phyloP scores from a whole-genome alignment of 1,284 basidiomycete genomes.

The Tremellales sp. region DNA sequence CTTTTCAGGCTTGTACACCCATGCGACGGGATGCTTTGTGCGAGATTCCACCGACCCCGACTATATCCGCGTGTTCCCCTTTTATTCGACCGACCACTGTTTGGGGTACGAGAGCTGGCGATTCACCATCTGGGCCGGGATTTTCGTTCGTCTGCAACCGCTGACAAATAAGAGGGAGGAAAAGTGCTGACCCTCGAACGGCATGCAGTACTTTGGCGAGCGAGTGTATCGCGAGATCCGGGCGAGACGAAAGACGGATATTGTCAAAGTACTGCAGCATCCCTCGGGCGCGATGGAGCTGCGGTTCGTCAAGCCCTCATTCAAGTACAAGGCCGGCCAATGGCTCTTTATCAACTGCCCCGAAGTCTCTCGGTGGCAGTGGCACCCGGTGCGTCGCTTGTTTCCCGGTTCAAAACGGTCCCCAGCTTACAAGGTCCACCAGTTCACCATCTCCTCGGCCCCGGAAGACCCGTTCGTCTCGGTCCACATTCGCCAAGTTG shows the following conservation, averaged over 20 bases:
- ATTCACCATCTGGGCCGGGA: constrained; percentile 79
- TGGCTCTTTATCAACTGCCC: constrained; percentile 87
- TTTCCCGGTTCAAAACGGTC: background rate
- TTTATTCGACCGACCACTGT: constrained; percentile 75
- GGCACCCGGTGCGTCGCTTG: constrained; percentile 69
- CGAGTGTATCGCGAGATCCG: constrained; percentile 73
- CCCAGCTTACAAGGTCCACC: too few species aligned
- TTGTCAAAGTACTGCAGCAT: constrained; percentile 57
- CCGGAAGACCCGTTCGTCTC: constrained; percentile 86
- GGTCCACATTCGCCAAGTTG: constrained; percentile 79
- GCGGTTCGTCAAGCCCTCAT: constrained; percentile 78
- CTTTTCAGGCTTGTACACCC: constrained; percentile 63
- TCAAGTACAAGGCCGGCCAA: constrained; percentile 83
- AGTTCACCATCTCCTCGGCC: constrained; percentile 87
- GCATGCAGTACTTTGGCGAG: constrained; percentile 67
- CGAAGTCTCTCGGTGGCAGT: constrained; percentile 74
- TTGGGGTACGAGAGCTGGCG: constrained; percentile 82
- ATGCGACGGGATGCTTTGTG: constrained; percentile 88
- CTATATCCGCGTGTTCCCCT: constrained; percentile 65
- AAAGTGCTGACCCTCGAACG: background rate
- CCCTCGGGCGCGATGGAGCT: constrained; percentile 75
- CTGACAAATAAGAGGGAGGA: background rate
- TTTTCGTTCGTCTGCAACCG: constrained; percentile 53
- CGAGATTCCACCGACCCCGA: constrained; percentile 70
- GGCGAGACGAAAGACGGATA: constrained; percentile 65